Evolutionary conservation across 768 basidiomycete species (phyloP).

Genomic region (Gloeophyllum trabeum): DNA sequence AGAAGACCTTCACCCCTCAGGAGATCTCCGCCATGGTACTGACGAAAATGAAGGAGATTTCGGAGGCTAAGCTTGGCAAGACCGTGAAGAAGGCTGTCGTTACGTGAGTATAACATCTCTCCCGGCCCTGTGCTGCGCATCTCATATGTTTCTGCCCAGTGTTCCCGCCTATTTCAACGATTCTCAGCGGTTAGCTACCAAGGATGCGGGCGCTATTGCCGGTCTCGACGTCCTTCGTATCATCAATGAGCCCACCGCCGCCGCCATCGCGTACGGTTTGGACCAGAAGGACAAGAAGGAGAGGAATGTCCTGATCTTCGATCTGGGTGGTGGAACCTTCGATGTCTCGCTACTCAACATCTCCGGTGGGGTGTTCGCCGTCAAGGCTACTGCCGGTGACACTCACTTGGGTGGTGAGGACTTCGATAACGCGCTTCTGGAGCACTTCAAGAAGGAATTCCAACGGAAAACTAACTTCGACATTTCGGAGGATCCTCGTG

Average conservation of each 20-base stretch:
- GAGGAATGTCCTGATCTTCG: slow-evolving; percentile 99
- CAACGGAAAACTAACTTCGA: slow-evolving; percentile 95
- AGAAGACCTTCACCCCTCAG: slow-evolving; percentile 94
- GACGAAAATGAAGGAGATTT: slow-evolving; percentile 99
- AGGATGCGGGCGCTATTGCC: slow-evolving; percentile 96
- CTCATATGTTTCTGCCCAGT: slow-evolving; percentile 20
- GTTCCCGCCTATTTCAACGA: slow-evolving; percentile 99
- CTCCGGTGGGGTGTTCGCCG: slow-evolving; percentile 96
- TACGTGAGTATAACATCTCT: slow-evolving; percentile 50
- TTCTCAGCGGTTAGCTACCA: slow-evolving; percentile 98
- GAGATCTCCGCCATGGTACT: slow-evolving; percentile 99
- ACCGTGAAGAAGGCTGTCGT: slow-evolving; percentile 98
- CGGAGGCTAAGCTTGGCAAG: slow-evolving; percentile 98
- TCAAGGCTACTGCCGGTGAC: slow-evolving; percentile 98
- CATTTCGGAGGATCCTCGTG: slow-evolving; percentile 94
- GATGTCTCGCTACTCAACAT: slow-evolving; percentile 99
- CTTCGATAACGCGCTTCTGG: slow-evolving; percentile 96
- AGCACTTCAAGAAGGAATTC: slow-evolving; percentile 99
- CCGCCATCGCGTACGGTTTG: slow-evolving; percentile 97
- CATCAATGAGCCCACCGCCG: slow-evolving; percentile 99
- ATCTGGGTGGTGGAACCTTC: slow-evolving; percentile 99
- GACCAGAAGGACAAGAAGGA: slow-evolving; percentile 91
- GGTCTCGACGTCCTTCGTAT: slow-evolving; percentile 99
- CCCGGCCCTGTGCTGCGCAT: background rate
- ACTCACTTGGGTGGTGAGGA: slow-evolving; percentile 99